These are phyloP conservation scores for Aaosphaeria pasadenensis DNA, from an alignment of 2,329 filamentous ascomycete genomes.

Conservation along the genomic window DNA sequence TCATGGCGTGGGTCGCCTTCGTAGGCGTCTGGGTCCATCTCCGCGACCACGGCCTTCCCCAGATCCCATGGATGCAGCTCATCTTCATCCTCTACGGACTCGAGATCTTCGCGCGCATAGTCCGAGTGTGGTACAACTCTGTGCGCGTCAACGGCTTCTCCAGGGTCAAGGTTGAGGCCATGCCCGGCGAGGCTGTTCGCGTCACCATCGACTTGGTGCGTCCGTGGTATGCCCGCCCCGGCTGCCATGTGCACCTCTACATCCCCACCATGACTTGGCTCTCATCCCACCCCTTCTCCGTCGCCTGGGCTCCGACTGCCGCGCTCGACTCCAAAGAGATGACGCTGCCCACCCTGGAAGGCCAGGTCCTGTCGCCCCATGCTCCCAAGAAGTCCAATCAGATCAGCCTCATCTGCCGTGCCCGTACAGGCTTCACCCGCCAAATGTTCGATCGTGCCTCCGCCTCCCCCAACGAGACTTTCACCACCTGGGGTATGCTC, in stretches of 20 bases:
- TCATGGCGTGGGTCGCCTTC: conserved; percentile 67
- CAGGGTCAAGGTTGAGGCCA: conserved; percentile 55
- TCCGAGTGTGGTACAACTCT: conserved; percentile 54
- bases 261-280: conserved; percentile 47
- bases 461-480: conserved; percentile 56
- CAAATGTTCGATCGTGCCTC: conserved; percentile 66
- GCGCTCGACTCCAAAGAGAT: conserved; percentile 30
- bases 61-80: conserved; percentile 71
- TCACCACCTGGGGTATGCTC: conserved; percentile 63
- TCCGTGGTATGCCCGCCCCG: conserved; percentile 52
- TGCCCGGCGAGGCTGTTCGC: conserved; percentile 58
- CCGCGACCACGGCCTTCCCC: conserved; percentile 62
- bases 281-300: conserved; percentile 50
- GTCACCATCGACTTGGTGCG: conserved; percentile 60
- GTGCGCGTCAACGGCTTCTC: conserved; percentile 50
- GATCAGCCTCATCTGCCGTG: conserved; percentile 71
- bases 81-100: conserved; percentile 73
- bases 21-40: conserved; percentile 78
- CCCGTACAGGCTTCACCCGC: conserved; percentile 70
- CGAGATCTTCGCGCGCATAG: conserved; percentile 56
- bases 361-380: conserved; percentile 16
- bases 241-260: conserved; percentile 61
- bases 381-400: conserved; percentile 33
- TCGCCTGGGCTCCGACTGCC: conserved; percentile 45
- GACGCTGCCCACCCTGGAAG: conserved; percentile 31